A percentile compares a stretch with the other conserved stretches of the same genome.
phyloP scores from a whole-genome alignment of 345 rosid genomes.

The Litchi chinensis region DNA sequence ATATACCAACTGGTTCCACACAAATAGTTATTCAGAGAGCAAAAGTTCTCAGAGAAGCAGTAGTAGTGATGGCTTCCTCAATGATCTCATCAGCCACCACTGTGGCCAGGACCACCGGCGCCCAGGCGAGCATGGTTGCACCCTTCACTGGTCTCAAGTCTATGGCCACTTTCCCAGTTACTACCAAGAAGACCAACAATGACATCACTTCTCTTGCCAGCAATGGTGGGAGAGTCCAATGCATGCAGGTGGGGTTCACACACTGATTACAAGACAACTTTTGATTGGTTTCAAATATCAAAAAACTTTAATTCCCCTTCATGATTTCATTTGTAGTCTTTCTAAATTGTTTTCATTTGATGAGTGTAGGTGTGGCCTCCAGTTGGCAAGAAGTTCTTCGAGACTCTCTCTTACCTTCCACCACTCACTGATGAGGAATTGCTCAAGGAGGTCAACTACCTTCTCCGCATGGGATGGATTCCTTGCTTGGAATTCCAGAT shows the following conservation, averaged over 20 bases:
- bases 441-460: slow-evolving; percentile 56
- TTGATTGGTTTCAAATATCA: no score
- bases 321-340: no score
- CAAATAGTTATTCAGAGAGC: neutral
- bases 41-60: neutral
- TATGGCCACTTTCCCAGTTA: slow-evolving; percentile 41
- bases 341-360: no score
- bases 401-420: slow-evolving; percentile 52
- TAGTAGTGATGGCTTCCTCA: slow-evolving; percentile 53
- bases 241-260: slow-evolving; percentile 43
- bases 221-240: slow-evolving; percentile 51
- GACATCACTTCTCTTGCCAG: slow-evolving; percentile 51
- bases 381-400: slow-evolving; percentile 42
- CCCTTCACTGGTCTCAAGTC: slow-evolving; percentile 58
- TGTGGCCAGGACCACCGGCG: slow-evolving; percentile 47
- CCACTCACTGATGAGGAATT: slow-evolving; percentile 25
- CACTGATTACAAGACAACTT: no score
- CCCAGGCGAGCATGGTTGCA: slow-evolving; percentile 54
- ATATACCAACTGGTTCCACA: slow-evolving; percentile 25
- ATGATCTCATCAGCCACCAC: slow-evolving; percentile 53
- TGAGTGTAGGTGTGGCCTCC: slow-evolving; percentile 55
- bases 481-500: slow-evolving; percentile 73
- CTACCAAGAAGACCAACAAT: slow-evolving; percentile 40
- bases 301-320: no score
- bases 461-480: slow-evolving; percentile 56